Base-by-base conservation (phyloP, 306 rosid genomes). In the Arachis stenosperma region DNA sequence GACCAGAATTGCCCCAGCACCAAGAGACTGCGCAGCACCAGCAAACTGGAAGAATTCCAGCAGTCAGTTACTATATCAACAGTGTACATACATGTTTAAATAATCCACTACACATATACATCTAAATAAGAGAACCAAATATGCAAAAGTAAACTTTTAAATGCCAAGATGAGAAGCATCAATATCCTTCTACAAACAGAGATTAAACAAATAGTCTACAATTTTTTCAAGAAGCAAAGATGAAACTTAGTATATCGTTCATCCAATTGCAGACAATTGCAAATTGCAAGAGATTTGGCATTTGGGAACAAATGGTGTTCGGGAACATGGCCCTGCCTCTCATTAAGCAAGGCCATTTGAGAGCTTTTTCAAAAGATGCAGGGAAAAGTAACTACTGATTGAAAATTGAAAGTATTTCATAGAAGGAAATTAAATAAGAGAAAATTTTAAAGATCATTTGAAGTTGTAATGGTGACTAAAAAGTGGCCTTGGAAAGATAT, bases 11-110 rank as follows among this genome's bases (percentile, higher is more conserved):
- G 98, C 98, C 69, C 98, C 97, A 6, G 97, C 97, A 78, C 98
- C 98, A 58, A 93, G 89, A 75, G 98, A 93, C 77, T 93, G 98
- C 6, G 98, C 98, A 13, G 98, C 98, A 46, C 98, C 98, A 60
- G 98, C 98, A 89, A 93, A 93, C 97, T 94, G 72, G 76, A 65
- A 51, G 57, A 59, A 79, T 47, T 52, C 55, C 42, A 57, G 61
- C 73, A 61, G 55, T 37, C 53, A 70, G 47, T 59, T 61, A 40
- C 71, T 65, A 75, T 74, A 75, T 75, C 62, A 78, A 52, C 48
- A 63, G 64, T 22, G 56, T 62, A 69, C 48, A 64, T 5, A 50
- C 27, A 46, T 64, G 55, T 7, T 29, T 55, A 63, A 14, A 48
- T 55, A 30, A 61, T 60, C 9, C 3, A 17, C 27, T 14, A 33